Evolutionary conservation across 2,329 filamentous ascomycete species (phyloP).

Genomic region (Cryphonectria parasitica): DNA sequence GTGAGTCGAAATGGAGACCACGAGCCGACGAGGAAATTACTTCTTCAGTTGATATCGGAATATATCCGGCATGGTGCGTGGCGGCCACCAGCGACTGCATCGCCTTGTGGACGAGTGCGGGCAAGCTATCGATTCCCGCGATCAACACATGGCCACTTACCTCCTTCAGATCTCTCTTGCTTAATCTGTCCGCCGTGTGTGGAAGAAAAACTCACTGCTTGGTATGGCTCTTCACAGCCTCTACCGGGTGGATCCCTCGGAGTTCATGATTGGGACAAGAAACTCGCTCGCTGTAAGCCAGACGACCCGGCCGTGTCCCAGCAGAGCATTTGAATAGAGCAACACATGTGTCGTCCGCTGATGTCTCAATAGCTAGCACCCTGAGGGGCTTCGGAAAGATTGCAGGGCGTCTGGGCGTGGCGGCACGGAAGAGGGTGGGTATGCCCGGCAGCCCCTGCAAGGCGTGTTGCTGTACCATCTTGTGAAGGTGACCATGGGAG

Average conservation of each 20-base stretch:
- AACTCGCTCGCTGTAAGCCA: constrained; percentile 80
- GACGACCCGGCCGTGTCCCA: constrained; percentile 51
- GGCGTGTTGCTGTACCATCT: constrained; percentile 17
- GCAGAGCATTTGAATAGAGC: constrained; percentile 67
- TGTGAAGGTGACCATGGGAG: neutral
- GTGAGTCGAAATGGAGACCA: neutral
- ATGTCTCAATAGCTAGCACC: constrained; percentile 75
- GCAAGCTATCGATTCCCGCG: constrained; percentile 48
- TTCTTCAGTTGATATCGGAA: neutral
- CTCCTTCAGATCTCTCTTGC: neutral
- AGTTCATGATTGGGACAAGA: constrained; percentile 78
- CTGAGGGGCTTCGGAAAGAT: neutral
- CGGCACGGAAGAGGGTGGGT: neutral
- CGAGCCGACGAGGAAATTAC: neutral
- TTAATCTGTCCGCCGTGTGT: too few species aligned
- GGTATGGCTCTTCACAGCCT: constrained; percentile 77
- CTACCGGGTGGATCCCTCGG: constrained; percentile 78
- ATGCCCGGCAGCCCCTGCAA: neutral
- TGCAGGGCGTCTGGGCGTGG: too few species aligned
- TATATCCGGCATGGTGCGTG: neutral
- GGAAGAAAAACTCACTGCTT: constrained; percentile 42
- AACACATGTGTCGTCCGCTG: constrained; percentile 92
- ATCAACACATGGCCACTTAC: neutral
- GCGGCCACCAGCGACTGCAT: constrained; percentile 53
- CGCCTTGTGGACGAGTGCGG: constrained; percentile 68